These are phyloP conservation scores for Aspergillus cejpii DNA, from an alignment of 2,329 filamentous ascomycete genomes.

Conservation along the genomic window DNA sequence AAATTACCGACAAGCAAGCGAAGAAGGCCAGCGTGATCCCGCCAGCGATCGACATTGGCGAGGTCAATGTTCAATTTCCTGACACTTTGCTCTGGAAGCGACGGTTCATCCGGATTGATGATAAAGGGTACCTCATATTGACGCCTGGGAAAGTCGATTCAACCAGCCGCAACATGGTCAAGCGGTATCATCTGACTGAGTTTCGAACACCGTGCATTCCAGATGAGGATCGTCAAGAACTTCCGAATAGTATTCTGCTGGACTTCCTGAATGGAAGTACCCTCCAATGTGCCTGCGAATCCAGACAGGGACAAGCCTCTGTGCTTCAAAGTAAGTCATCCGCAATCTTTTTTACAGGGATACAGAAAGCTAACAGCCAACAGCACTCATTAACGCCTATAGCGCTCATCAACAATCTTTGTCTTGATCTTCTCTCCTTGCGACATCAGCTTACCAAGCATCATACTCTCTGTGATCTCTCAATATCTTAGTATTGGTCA, in stretches of 20 bases:
- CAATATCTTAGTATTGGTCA: conserved; percentile 3
- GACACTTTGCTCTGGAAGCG: conserved; percentile 96
- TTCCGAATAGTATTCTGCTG: conserved; percentile 73
- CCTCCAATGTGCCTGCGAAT: conserved; percentile 58
- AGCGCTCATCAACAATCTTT: conserved; percentile 25
- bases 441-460: neutral
- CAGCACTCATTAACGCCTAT: conserved; percentile 42
- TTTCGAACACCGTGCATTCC: conserved; percentile 74
- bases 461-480: neutral
- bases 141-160: conserved; percentile 60
- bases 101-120: conserved; percentile 77
- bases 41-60: conserved; percentile 65
- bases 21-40: conserved; percentile 24
- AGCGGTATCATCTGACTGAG: conserved; percentile 79
- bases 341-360: neutral
- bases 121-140: conserved; percentile 74
- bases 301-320: conserved; percentile 47
- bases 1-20: conserved; percentile 23
- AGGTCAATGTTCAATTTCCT: conserved; percentile 95
- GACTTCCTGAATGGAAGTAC: conserved; percentile 57
- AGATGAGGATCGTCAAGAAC: conserved; percentile 84
- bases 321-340: conserved; percentile 46
- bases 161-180: conserved; percentile 56
- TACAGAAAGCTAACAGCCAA: conserved; percentile 8
- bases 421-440: conserved; percentile 9